These are phyloP conservation scores for Phytophthora multivora DNA, from an alignment of 352 stramenopile genomes.

Conservation along the genomic window DNA sequence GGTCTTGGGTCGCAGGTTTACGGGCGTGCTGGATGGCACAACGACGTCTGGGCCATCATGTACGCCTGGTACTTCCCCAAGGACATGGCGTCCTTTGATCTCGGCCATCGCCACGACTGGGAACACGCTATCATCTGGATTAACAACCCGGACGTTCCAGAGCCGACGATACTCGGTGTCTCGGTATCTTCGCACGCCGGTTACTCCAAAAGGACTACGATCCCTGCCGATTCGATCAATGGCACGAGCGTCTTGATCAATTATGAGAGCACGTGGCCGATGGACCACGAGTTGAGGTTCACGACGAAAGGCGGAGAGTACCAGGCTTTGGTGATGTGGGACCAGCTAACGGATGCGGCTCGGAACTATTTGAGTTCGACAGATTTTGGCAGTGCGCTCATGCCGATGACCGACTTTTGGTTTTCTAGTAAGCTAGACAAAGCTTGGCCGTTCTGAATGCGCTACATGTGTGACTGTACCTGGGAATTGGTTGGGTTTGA, in stretches of 20 bases:
- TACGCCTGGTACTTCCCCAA: conserved; percentile 55
- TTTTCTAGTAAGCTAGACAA: conserved; percentile 2
- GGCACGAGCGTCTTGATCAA: conserved; percentile 3
- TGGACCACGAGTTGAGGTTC: conserved; percentile 6
- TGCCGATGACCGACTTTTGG: conserved; percentile 29
- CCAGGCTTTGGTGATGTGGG: conserved; percentile 21
- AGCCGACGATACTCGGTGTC: conserved; percentile 10
- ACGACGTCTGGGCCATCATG: conserved; percentile 32
- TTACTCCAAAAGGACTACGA: conserved; percentile 3
- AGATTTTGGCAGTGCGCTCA: conserved; percentile 25
- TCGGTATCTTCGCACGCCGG: conserved; percentile 1
- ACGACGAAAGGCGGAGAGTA: conserved; percentile 18
- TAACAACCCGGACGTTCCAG: conserved; percentile 18
- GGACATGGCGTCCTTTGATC: conserved; percentile 28
- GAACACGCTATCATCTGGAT: conserved; percentile 49
- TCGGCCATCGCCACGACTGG: conserved; percentile 49
- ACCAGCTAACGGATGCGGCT: conserved; percentile 16
- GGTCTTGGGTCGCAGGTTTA: conserved; percentile 30
- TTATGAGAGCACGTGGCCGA: conserved; percentile 6
- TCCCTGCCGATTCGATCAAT: neutral
- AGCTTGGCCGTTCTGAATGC: conserved; percentile 1
- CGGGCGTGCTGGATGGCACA: conserved; percentile 27
- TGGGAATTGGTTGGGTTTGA: too few species aligned
- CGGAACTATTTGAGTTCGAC: conserved; percentile 13
- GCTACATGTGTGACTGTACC: too few species aligned